Percentiles rank a stretch among this genome's conserved stretches.
Evolutionary conservation across 2,329 filamentous ascomycete species (phyloP).

Genomic region (Fusarium solani-melongenae): DNA sequence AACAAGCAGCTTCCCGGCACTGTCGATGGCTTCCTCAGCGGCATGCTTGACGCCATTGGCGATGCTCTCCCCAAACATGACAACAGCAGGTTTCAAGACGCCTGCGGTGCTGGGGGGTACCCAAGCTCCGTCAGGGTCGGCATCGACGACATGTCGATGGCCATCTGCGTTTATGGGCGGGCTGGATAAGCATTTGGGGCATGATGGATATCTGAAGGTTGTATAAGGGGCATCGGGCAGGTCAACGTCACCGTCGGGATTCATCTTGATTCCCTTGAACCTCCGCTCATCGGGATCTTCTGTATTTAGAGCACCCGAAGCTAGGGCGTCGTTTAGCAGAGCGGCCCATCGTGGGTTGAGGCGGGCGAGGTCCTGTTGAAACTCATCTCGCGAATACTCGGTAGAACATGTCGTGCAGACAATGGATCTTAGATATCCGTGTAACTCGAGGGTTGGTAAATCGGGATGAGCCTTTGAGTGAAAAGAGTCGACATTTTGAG

Average conservation of each 20-base stretch:
- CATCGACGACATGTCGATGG: constrained; percentile 67
- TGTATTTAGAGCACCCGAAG: constrained; percentile 79
- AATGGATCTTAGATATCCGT: constrained; percentile 87
- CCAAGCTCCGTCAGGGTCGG: constrained; percentile 87
- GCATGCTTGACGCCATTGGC: constrained; percentile 73
- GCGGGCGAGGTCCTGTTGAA: constrained; percentile 79
- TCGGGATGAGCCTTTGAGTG: constrained; percentile 81
- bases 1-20: constrained; percentile 79
- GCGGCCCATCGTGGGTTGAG: constrained; percentile 89
- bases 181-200: constrained; percentile 78
- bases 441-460: constrained; percentile 83
- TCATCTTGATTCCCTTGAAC: constrained; percentile 79
- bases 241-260: constrained; percentile 95
- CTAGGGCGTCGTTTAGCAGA: constrained; percentile 78
- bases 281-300: constrained; percentile 78
- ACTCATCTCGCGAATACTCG: constrained; percentile 76
- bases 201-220: constrained; percentile 91
- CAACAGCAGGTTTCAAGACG: constrained; percentile 89
- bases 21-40: constrained; percentile 84
- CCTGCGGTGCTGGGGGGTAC: constrained; percentile 73
- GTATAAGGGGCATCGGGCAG: constrained; percentile 87
- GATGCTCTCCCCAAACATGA: constrained; percentile 97
- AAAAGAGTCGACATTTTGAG: constrained; percentile 98
- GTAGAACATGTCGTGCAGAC: constrained; percentile 83
- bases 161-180: constrained; percentile 69